Percentiles rank a stretch among this genome's conserved stretches.
Conservation (phyloP, 345 rosid genomes). For the Luvunga scandens region DNA sequence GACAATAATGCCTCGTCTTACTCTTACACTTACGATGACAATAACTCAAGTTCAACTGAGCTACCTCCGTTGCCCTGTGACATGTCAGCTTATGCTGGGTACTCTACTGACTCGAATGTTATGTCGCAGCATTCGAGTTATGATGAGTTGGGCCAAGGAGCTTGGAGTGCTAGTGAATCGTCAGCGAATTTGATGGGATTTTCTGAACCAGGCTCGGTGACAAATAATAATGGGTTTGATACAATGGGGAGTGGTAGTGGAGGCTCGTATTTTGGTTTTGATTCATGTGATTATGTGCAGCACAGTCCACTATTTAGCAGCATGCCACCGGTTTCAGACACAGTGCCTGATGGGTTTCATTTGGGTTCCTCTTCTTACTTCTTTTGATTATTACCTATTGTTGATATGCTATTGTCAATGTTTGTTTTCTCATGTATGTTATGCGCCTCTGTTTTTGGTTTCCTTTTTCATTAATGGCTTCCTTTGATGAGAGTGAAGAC, state of each 20-base stretch:
- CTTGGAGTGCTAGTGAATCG: constrained; percentile 9
- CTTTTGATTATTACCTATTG: constrained; percentile 5
- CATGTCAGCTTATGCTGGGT: background rate
- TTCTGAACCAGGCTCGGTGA: constrained; percentile 15
- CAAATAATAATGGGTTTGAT: constrained; percentile 17
- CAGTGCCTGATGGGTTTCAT: constrained; percentile 52
- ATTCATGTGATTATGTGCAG: constrained; percentile 57
- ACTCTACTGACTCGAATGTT: constrained; percentile 2
- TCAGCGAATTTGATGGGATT: constrained; percentile 24
- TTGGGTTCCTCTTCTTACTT: constrained; percentile 52
- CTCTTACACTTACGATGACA: too few species aligned
- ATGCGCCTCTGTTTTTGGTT: background rate
- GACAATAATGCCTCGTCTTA: too few species aligned
- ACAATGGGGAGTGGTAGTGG: constrained; percentile 7
- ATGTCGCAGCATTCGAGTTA: constrained; percentile 21
- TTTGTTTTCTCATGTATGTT: background rate
- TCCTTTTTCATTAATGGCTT: too few species aligned
- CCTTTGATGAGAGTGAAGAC: too few species aligned
- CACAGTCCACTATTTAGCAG: constrained; percentile 74
- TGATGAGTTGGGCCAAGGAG: constrained; percentile 11
- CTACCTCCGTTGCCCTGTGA: too few species aligned
- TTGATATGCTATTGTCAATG: background rate
- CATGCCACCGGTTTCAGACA: constrained; percentile 80
- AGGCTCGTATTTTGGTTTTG: constrained; percentile 37
- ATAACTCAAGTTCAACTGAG: too few species aligned